Evolutionary conservation across 257 asterid species (phyloP).

Genomic region (Leonotis leonurus): DNA sequence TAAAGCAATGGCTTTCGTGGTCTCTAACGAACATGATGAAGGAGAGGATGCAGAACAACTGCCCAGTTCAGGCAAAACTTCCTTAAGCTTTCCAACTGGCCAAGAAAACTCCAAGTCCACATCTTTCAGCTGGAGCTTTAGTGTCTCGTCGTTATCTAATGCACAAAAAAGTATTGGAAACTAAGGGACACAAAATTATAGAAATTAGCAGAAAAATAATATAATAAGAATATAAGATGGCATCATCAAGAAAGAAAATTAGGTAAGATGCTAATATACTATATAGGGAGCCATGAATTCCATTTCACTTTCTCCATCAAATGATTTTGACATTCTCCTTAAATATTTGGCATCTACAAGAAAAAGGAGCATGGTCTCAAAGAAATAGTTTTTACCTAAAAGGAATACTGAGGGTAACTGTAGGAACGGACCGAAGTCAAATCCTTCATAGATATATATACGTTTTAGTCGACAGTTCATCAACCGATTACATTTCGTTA

Average conservation of each 20-base stretch:
- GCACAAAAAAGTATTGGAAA: slow-evolving; percentile 8
- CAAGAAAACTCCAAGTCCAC: slow-evolving; percentile 73
- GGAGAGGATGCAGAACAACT: slow-evolving; percentile 45
- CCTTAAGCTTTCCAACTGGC: slow-evolving; percentile 72
- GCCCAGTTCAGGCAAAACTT: slow-evolving; percentile 61
- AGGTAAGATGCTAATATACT: neutral
- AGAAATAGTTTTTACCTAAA: neutral
- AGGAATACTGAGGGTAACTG: neutral
- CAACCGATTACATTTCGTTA: neutral
- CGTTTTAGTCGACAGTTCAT: slow-evolving; percentile 3
- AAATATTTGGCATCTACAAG: neutral
- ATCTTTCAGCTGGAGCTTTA: slow-evolving; percentile 76
- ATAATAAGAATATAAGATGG: neutral
- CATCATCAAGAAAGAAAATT: neutral
- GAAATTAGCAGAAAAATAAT: neutral
- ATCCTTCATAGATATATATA: slow-evolving; percentile 1
- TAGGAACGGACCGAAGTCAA: neutral
- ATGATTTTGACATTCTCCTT: neutral
- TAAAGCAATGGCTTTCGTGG: slow-evolving; percentile 57
- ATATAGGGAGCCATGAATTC: neutral
- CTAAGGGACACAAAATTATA: neutral
- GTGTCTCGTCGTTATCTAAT: slow-evolving; percentile 60
- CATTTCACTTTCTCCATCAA: too few relatives aligned
- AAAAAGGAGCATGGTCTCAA: neutral
- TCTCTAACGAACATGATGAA: slow-evolving; percentile 65